These are phyloP conservation scores for Colletotrichum plurivorum DNA, from an alignment of 2,329 filamentous ascomycete species.

Conservation along the genomic window DNA sequence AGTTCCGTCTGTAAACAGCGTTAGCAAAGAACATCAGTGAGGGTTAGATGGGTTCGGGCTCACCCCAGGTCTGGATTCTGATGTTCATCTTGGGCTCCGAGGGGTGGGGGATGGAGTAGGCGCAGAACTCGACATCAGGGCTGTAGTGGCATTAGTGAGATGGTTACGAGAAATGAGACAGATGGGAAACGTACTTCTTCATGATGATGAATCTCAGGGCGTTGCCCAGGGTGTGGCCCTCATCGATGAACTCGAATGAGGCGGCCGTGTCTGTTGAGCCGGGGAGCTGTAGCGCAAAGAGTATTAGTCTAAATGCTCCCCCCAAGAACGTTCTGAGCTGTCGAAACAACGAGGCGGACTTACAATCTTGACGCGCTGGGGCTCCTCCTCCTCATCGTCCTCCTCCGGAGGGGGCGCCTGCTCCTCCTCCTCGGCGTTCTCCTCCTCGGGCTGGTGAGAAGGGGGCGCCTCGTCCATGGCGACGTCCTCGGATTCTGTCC, in stretches of 20 bases:
- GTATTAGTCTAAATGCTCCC: neutral
- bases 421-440: constrained; percentile 51
- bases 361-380: constrained; percentile 75
- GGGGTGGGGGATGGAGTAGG: constrained; percentile 97
- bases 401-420: constrained; percentile 50
- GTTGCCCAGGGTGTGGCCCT: constrained; percentile 97
- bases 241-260: constrained; percentile 93
- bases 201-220: constrained; percentile 95
- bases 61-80: constrained; percentile 96
- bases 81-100: constrained; percentile 98
- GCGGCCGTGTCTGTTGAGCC: constrained; percentile 90
- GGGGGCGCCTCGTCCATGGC: constrained; percentile 50
- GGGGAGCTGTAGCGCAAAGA: constrained; percentile 72
- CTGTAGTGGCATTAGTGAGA: constrained; percentile 61
- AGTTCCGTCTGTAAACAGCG: constrained; percentile 72
- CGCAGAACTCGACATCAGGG: constrained; percentile 97
- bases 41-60: constrained; percentile 46
- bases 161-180: neutral
- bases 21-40: constrained; percentile 32
- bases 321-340: too few relatives aligned
- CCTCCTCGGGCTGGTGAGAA: constrained; percentile 54
- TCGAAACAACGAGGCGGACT: constrained; percentile 39
- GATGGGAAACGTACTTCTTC: constrained; percentile 80
- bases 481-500: constrained; percentile 56
- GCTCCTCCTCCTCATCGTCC: constrained; percentile 62